phyloP scores from a whole-genome alignment of 257 asterid species.

The Datura wrightii region DNA sequence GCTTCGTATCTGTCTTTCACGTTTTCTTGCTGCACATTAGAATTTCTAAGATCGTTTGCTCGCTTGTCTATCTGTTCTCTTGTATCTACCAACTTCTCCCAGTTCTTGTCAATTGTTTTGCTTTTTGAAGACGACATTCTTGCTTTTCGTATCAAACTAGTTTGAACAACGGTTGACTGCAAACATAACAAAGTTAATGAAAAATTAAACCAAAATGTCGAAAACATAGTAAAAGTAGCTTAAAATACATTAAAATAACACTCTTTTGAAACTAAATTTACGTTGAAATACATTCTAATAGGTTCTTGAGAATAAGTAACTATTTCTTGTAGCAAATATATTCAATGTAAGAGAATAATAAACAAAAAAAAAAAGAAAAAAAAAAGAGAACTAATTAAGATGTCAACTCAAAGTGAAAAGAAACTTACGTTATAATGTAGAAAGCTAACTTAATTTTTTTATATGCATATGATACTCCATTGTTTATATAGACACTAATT shows the following conservation, averaged over 20 bases:
- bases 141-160: not conserved
- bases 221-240: not conserved
- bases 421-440: not conserved
- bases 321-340: no score
- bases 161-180: not conserved
- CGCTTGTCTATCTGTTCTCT: not conserved
- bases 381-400: not conserved
- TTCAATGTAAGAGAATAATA: no score
- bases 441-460: not conserved
- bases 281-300: no score
- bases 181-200: not conserved
- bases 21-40: not conserved
- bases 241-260: not conserved
- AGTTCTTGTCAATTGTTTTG: not conserved
- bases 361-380: not conserved
- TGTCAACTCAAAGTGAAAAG: not conserved
- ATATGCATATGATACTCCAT: not conserved
- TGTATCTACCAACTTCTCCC: not conserved
- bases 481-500: not conserved
- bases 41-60: not conserved
- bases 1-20: not conserved
- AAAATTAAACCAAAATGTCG: not conserved
- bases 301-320: no score
- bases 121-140: constrained; percentile 16
- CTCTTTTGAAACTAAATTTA: no score